Conservation (phyloP, 495 filamentous ascomycete species). For the Hypoxylon cercidicola region DNA sequence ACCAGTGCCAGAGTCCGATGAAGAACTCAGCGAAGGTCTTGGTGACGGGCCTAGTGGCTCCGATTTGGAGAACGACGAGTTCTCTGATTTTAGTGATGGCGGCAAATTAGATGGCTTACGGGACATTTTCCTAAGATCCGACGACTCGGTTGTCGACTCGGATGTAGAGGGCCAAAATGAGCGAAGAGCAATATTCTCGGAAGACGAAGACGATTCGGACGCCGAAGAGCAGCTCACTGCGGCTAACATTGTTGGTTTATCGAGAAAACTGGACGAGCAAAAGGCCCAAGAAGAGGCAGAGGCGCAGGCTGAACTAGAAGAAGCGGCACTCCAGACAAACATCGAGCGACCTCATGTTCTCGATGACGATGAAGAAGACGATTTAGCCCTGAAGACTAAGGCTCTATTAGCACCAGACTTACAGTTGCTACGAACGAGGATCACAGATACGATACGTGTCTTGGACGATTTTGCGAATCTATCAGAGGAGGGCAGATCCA, state of each 20-base stretch:
- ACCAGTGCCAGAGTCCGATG: conserved; percentile 61
- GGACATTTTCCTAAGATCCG: conserved; percentile 68
- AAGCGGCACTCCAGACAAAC: conserved; percentile 93
- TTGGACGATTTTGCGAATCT: conserved; percentile 86
- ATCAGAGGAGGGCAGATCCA: conserved; percentile 77
- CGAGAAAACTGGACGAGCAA: conserved; percentile 79
- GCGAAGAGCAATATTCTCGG: conserved; percentile 81
- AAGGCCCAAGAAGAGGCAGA: conserved; percentile 76
- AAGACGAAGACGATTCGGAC: conserved; percentile 91
- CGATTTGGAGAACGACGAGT: conserved; percentile 65
- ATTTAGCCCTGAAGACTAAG: conserved; percentile 57
- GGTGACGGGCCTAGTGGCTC: conserved; percentile 62
- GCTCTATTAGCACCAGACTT: conserved; percentile 82
- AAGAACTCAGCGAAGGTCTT: conserved; percentile 60
- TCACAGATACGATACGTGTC: conserved; percentile 92
- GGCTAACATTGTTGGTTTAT: conserved; percentile 93
- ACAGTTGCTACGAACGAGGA: conserved; percentile 86
- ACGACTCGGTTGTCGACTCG: conserved; percentile 78
- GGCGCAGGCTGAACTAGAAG: conserved; percentile 82
- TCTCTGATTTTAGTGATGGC: conserved; percentile 52
- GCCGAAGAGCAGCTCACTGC: conserved; percentile 92
- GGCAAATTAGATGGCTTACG: conserved; percentile 53
- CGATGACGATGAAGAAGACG: conserved; percentile 60
- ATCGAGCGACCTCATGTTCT: conserved; percentile 82
- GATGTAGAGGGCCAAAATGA: conserved; percentile 74